Conservation (phyloP, 208 protist genomes). For the Acanthamoeba royreba region DNA sequence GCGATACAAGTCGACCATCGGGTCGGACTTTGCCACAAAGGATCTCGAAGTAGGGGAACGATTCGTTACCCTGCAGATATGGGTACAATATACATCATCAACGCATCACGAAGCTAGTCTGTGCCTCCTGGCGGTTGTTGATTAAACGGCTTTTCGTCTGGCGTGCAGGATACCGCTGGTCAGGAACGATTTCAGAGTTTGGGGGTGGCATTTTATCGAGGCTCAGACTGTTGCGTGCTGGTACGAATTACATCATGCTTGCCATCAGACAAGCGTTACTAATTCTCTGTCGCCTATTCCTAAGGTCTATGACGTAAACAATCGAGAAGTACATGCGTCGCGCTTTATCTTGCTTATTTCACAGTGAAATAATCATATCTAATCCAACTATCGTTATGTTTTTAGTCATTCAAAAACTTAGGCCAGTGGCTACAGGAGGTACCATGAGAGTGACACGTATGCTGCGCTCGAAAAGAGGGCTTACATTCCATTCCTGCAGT, state of each 20-base stretch:
- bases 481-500: neutral
- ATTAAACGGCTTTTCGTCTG: too few species aligned
- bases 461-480: too few species aligned
- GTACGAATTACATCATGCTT: conserved; percentile 32
- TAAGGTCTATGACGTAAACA: conserved; percentile 26
- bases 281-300: neutral
- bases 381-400: neutral
- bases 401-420: neutral
- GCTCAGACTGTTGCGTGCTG: conserved; percentile 62
- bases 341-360: neutral
- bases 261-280: neutral
- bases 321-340: neutral
- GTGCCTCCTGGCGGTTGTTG: too few species aligned
- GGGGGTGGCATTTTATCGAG: conserved; percentile 57
- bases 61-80: conserved; percentile 7
- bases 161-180: conserved; percentile 47
- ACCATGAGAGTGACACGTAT: neutral
- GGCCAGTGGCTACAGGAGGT: conserved; percentile 14
- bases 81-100: too few species aligned
- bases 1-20: conserved; percentile 23
- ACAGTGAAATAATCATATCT: neutral
- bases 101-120: too few species aligned
- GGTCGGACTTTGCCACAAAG: neutral
- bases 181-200: conserved; percentile 59
- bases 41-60: neutral